Evolutionary conservation across 176 grass and related monocot species (phyloP), one percentile per base, ranked within the genome.

Genomic region (Otatea glauca): DNA sequence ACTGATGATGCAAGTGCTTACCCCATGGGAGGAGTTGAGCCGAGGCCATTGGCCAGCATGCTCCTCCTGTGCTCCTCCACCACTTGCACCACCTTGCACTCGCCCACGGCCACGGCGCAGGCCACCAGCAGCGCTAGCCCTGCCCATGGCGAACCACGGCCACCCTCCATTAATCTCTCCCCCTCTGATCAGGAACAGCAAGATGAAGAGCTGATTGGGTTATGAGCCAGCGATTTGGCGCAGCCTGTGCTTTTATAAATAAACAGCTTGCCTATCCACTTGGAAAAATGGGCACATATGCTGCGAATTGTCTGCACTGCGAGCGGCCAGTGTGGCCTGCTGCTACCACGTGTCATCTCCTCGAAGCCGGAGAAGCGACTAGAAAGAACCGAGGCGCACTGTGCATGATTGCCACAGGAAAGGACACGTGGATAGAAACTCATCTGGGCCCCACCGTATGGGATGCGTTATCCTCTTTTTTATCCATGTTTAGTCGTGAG

Each of bases 11-110:
- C 0, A 0, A 55, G 44, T 38, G 44, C 35, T 71, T 90, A 94
- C 96, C 96, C 96, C 96, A 99, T 96, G 50, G 96, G 96, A 76
- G 96, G 93, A 15, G 91, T 83, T 0, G 54, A 39, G 72, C 73
- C 96, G 53, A 99, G 89, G 21, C 93, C 96, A 68, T 94, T 99
- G 58, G 88, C 89, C 2, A 99, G 81, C 91, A 92, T 73, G 70
- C 76, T 87, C 87, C 93, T 81, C 80, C 91, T 81, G 88, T 92
- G 87, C 65, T 20, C 21, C 87, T 80, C 87, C 47, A 41, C 91
- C 64, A 89, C 79, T 15, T 60, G 77, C 87, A 78, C 89, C 51
- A 70, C 86, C 63, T 51, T 89, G 65, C 74, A 83, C 69, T 81
- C 88, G 0, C 25, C 74, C 0, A 55, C 56, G 67, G 37, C 27